Conservation (phyloP, 148 eudicot species). For the Camellia lanceoleosa region DNA sequence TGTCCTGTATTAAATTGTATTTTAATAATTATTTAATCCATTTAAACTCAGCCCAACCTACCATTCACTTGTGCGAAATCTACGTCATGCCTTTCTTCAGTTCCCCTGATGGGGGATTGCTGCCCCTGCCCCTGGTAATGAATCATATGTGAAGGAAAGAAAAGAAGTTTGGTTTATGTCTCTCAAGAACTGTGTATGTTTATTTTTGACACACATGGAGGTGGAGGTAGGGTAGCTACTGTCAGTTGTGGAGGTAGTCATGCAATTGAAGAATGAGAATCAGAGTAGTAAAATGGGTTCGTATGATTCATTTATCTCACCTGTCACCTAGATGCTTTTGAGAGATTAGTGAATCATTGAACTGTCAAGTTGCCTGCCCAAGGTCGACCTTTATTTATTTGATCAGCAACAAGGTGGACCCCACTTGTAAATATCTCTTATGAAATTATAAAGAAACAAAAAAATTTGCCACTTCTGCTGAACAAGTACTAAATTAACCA, state of each 20-base stretch:
- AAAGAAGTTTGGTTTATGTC: slow-evolving; percentile 5
- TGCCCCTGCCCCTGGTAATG: neutral
- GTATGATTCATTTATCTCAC: neutral
- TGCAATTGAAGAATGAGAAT: neutral
- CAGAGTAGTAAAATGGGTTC: neutral
- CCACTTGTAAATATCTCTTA: too few relatives aligned
- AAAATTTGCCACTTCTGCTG: neutral
- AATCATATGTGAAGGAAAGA: neutral
- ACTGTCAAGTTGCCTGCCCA: neutral
- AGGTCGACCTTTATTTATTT: neutral
- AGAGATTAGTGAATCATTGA: neutral
- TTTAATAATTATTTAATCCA: too few relatives aligned
- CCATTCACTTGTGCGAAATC: too few relatives aligned
- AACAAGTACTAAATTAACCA: neutral
- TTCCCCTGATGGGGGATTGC: too few relatives aligned
- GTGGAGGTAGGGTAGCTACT: neutral
- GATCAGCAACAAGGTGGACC: too few relatives aligned
- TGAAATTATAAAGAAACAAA: neutral
- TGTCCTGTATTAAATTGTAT: too few relatives aligned
- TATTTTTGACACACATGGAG: too few relatives aligned
- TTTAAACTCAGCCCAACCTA: too few relatives aligned
- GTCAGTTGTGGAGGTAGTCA: neutral
- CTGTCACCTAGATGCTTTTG: neutral
- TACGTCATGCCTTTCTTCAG: too few relatives aligned
- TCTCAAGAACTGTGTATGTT: neutral